These are phyloP conservation scores for Cercospora nicotianae DNA, from an alignment of 2,329 filamentous ascomycete genomes.

Conservation along the genomic window DNA sequence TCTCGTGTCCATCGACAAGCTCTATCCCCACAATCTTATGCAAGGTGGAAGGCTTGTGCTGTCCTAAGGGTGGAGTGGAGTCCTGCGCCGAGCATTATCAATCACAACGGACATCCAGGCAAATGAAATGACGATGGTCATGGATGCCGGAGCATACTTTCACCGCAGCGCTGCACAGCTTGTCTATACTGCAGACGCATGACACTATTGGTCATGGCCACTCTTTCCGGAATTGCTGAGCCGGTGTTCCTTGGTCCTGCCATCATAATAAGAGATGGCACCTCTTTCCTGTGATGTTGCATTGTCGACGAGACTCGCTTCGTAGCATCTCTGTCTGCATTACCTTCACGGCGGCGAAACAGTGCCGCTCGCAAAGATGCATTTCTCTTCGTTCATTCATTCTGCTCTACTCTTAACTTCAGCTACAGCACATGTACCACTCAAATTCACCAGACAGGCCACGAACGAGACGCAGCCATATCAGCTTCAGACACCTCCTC, in stretches of 20 bases:
- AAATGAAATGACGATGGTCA: conserved; percentile 15
- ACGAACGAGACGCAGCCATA: conserved; percentile 33
- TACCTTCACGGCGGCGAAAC: not conserved
- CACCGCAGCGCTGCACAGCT: conserved; percentile 8
- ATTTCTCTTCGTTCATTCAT: not conserved
- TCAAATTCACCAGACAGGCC: conserved; percentile 4
- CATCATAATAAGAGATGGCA: not conserved
- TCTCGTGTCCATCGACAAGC: not conserved
- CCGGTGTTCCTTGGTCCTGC: not conserved
- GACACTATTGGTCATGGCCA: not conserved
- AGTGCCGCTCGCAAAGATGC: conserved; percentile 9
- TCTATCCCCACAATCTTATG: not conserved
- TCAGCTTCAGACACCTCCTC: conserved; percentile 43
- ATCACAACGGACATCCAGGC: conserved; percentile 8
- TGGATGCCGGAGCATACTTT: conserved; percentile 1
- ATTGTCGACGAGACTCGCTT: not conserved
- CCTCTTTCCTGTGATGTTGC: not conserved
- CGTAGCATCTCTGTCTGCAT: not conserved
- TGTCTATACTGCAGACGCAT: not conserved
- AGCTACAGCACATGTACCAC: not conserved
- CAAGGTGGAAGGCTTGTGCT: not conserved
- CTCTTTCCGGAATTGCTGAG: not conserved
- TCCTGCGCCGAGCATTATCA: not conserved
- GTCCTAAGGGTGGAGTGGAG: not conserved
- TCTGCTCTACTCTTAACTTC: conserved; percentile 4